Evolutionary conservation across 805 yeast species (phyloP), one percentile per base, ranked within the genome.

Genomic region (Saturnispora dispora): DNA sequence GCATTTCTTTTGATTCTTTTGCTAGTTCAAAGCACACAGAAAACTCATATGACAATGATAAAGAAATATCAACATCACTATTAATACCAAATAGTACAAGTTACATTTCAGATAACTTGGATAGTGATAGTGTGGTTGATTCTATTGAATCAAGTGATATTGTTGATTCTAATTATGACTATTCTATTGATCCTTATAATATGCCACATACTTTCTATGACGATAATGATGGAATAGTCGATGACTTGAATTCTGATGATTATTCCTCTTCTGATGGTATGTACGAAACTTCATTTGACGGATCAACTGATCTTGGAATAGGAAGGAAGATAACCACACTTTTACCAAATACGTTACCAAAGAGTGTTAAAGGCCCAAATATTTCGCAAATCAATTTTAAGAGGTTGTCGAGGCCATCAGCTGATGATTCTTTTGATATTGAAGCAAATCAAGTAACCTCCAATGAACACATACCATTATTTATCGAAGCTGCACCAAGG

Each of bases 241-340:
- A 57, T 39, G 59, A 55, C 45, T 39, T 63, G 22, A 68, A 63
- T 33, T 63, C 65, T 0, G 70, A 63, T 43, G 63, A 63, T 44
- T 62, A 56, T 33, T 46, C 62, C 4, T 55, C 58, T 22, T 63
- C 57, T 13, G 63, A 56, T 6, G 59, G 57, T 44, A 28, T 53
- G 8, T 51, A 48, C 17, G 54, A 40, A 7, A 35, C 50, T 20
- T 53, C 55, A 5, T 48, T 50, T 17, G 42, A 41, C 22, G 52
- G 41, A 13, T 39, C 42, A 35, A 6, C 18, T 13, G 28, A 43
- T 33, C 13, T 42, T 15, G 9, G 22, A 27, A 37, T 37, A 25
- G 17, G 15, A 8, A 11, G 22, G 15, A 37, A 20, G 9, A 18
- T n/a, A 18, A 37, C 23, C 17, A 17, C 22, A 17, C 5, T 37